Evolutionary conservation across 495 filamentous ascomycete species (phyloP), one percentile per base, ranked within the genome.

Genomic region (Cercophora newfieldiana): DNA sequence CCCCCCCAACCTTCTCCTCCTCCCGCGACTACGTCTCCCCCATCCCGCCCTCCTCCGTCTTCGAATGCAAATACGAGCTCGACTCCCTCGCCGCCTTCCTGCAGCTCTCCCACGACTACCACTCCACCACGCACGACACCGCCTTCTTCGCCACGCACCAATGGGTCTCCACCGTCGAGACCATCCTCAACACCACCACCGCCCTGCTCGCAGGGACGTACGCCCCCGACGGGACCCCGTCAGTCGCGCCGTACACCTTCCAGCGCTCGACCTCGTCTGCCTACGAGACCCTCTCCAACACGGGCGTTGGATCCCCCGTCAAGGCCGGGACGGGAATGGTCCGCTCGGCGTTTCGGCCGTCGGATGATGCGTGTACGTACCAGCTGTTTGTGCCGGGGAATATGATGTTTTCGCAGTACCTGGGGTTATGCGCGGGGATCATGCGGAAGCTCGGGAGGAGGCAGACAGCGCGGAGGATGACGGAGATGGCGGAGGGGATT

Each of bases 11-110:
- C 21, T 81, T 84, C 64, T 74, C 75, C 48, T 65, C 68, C 29
- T 62, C 65, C 8, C 64, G 65, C 16, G 12, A 3, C 0, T 14
- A 48, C n/a, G 76, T 77, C 61, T 14, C 12, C 28, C 71, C 77
- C 26, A 50, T 33, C 30, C 76, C 75, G 0, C 21, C 63, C 2
- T 53, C 62, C 59, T 65, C 68, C 33, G 80, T 82, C 14, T 83
- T 82, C 54, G 80, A 82, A 64, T 83, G 80, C 71, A 89, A 89
- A 72, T 89, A 85, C 72, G 88, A 90, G 69, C 79, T 91, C 22
- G 88, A 90, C 72, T 86, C 82, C 10, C 80, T 91, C 0, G 87
- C 88, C 3, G 84, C 87, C 1, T 89, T 91, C 71, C 72, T 90
- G 18, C 81, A 89, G 71, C 74, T 90, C 33, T 84, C 80, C 0